Evolutionary conservation across 2,329 filamentous ascomycete genomes (phyloP), one percentile per base, ranked within the genome.

Genomic region (Trichoderma breve): DNA sequence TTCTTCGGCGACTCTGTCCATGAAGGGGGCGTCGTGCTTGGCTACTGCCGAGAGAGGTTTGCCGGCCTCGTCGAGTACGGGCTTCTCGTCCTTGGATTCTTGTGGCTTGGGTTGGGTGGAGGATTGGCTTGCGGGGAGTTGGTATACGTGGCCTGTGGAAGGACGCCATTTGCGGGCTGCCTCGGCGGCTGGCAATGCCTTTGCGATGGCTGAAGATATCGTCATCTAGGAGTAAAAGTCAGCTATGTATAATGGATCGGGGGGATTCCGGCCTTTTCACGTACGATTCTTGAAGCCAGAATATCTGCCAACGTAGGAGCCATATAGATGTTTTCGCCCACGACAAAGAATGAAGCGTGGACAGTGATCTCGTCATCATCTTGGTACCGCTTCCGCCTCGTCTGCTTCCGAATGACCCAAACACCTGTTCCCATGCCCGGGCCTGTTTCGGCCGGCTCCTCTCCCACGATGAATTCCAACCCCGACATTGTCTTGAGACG

Each of bases 331-430:
- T 91, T 89, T 74, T 90, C 88, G 0, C 89, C 89, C 1, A 90
- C 85, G 3, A 92, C 84, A 76, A 90, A 92, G 77, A 91, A 92
- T 3, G 86, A 86, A 5, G 86, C 83, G 51, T 90, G 86, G 0
- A 91, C 84, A 2, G 81, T 86, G 30, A 92, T 83, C 73, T 90
- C 88, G 74, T 90, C 89, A 30, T 89, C 86, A 15, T 84, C 82
- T 6, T 84, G 83, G 53, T 85, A 83, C 15, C 85, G 82, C 81
- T 90, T 90, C 73, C 87, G 84, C 64, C 90, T 83, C 30, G 86
- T 89, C 81, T 92, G 90, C 83, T 92, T 92, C 77, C 89, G 86
- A 75, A 92, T 91, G 32, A 91, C 88, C 90, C 90, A 92, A 9
- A 92, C 89, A 32, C 89, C 90, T 0, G 89, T 91, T 60, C 89